These are phyloP conservation scores for Ostreobium quekettii DNA, from an alignment of 139 green algal genomes.

Conservation along the genomic window DNA sequence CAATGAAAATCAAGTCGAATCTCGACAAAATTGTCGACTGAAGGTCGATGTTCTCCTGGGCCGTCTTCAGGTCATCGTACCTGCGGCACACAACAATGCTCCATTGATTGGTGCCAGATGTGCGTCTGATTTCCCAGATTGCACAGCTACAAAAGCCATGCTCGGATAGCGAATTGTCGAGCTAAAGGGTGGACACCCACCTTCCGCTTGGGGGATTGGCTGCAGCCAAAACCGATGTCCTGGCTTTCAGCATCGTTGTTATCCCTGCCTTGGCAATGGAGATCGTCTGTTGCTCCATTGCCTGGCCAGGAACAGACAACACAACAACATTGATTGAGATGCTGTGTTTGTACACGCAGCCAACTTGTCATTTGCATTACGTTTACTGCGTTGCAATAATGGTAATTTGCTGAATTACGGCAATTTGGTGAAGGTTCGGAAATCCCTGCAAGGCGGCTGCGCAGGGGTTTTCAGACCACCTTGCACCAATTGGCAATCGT, in stretches of 20 bases:
- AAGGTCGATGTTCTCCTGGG: constrained; percentile 96
- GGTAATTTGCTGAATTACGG: too few relatives aligned
- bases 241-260: constrained; percentile 91
- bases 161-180: background rate
- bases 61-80: constrained; percentile 78
- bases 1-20: constrained; percentile 99
- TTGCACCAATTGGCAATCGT: too few relatives aligned
- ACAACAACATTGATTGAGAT: too few relatives aligned
- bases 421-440: too few relatives aligned
- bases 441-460: too few relatives aligned
- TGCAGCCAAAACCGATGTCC: constrained; percentile 90
- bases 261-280: constrained; percentile 98
- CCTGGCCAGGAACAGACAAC: constrained; percentile 33
- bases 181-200: constrained; percentile 35
- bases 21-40: constrained; percentile 97
- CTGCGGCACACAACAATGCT: constrained; percentile 22
- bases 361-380: too few relatives aligned
- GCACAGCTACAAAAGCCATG: too few relatives aligned
- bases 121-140: too few relatives aligned
- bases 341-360: too few relatives aligned
- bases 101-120: too few relatives aligned
- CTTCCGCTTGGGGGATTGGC: constrained; percentile 90
- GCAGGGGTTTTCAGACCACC: too few relatives aligned
- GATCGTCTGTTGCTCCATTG: constrained; percentile 99
- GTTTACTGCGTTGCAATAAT: too few relatives aligned